Percentiles rank a stretch among this genome's conserved stretches.
phyloP scores from a whole-genome alignment of 768 basidiomycete species.

The Kwoniella europaea region DNA sequence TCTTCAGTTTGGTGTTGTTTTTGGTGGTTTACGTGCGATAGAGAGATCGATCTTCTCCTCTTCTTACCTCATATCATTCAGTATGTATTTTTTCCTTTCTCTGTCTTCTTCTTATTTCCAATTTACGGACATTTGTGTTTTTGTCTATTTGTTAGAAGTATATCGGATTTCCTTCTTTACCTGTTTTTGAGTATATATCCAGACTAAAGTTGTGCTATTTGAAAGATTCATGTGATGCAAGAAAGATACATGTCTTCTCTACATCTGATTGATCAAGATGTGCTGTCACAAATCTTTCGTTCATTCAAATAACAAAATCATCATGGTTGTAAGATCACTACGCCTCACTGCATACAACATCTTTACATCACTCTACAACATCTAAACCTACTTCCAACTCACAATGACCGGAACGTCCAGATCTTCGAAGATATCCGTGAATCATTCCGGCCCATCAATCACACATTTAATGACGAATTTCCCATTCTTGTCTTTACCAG shows the following conservation, averaged over 20 bases:
- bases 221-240: too few species aligned
- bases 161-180: background rate
- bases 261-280: too few species aligned
- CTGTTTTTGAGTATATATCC: too few species aligned
- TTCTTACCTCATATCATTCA: background rate
- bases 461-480: constrained; percentile 87
- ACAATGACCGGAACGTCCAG: background rate
- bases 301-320: too few species aligned
- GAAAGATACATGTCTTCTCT: too few species aligned
- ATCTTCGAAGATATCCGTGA: background rate
- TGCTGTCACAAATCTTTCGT: too few species aligned
- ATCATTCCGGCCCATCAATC: constrained; percentile 64
- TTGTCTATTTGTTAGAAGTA: background rate
- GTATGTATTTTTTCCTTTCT: background rate
- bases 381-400: background rate
- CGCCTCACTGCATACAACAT: too few species aligned
- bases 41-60: background rate
- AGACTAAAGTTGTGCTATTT: too few species aligned
- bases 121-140: background rate
- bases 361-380: background rate
- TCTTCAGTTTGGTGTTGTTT: too few species aligned
- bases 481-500: constrained; percentile 82
- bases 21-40: too few species aligned
- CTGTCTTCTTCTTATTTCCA: background rate
- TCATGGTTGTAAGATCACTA: too few species aligned